Evolutionary conservation across 257 asterid species (phyloP), one percentile per base, ranked within the genome.

Genomic region (Echites panduratus): DNA sequence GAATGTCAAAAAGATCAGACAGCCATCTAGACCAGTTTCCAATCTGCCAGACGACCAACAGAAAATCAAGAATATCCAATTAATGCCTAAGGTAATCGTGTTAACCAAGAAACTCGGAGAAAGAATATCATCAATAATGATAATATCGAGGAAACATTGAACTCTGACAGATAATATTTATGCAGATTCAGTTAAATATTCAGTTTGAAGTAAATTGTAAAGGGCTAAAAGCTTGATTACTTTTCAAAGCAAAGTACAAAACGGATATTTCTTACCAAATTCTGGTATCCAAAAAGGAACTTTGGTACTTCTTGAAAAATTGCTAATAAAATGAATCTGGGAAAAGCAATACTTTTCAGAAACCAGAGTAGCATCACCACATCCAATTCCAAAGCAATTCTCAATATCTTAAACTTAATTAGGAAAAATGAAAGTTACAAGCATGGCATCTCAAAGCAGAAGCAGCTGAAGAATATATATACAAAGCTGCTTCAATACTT

Each of bases 1-100:
- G 97, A 52, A 87, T 79, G 75, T 88, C 97, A 67, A 89, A 89
- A 27, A 90, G 82, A 83, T 88, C 96, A 0, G 90, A 81, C 22
- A 93, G 94, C 93, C 95, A 89, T 75, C 96, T 88, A 4, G 97
- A 85, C 98, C 98, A 93, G 84, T 84, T 89, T 29, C 96, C 96
- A 64, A 89, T 85, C 98, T 93, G 75, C 84, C 83, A 73, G 40
- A 75, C 73, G 69, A 10, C 20, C 26, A 56, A 38, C 26, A 10
- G 7, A 64, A 70, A 26, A n/a, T n/a, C n/a, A n/a, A n/a, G 13
- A 45, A 59, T 26, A 56, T 29, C 35, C 9, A 49, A 32, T 12
- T 43, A 19, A 20, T 66, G 17, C 47, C 26, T 26, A 54, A 22
- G 7, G 44, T 8, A 40, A 14, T 35, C 12, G 10, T 41, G 27